A percentile compares a stretch with the other conserved stretches of the same genome.
phyloP scores from a whole-genome alignment of 768 basidiomycete species.

The Suillus plorans region DNA sequence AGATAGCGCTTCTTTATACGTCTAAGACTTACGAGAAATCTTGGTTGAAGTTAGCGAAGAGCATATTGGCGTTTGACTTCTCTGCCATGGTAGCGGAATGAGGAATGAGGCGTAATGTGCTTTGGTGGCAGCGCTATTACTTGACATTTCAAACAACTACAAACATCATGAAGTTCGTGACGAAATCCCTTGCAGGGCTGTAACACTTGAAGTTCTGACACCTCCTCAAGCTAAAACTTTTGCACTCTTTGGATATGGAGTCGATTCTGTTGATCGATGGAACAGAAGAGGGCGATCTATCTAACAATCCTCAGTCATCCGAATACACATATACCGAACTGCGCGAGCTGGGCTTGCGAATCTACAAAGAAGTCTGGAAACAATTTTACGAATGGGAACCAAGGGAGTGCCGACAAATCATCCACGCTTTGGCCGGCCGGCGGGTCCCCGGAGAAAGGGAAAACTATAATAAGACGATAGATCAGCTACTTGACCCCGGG shows the following conservation, averaged over 20 bases:
- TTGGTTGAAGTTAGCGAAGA: conserved; percentile 97
- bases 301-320: background rate
- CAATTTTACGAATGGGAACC: conserved; percentile 50
- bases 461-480: background rate
- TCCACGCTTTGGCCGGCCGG: conserved; percentile 17
- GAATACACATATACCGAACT: conserved; percentile 14
- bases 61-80: conserved; percentile 49
- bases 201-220: background rate
- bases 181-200: too few relatives aligned
- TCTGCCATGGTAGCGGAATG: conserved; percentile 34
- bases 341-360: conserved; percentile 23
- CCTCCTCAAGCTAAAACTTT: background rate
- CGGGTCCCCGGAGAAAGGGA: background rate
- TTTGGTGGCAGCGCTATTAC: background rate
- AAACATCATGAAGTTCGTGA: background rate
- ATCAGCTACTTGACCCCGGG: background rate
- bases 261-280: conserved; percentile 19
- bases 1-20: background rate
- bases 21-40: conserved; percentile 76
- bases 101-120: conserved; percentile 2
- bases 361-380: conserved; percentile 41
- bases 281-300: conserved; percentile 16
- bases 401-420: conserved; percentile 24
- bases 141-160: background rate
- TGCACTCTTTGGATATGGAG: conserved; percentile 16